Conservation (phyloP, 2,329 filamentous ascomycete genomes). For the Rutstroemia sp. region DNA sequence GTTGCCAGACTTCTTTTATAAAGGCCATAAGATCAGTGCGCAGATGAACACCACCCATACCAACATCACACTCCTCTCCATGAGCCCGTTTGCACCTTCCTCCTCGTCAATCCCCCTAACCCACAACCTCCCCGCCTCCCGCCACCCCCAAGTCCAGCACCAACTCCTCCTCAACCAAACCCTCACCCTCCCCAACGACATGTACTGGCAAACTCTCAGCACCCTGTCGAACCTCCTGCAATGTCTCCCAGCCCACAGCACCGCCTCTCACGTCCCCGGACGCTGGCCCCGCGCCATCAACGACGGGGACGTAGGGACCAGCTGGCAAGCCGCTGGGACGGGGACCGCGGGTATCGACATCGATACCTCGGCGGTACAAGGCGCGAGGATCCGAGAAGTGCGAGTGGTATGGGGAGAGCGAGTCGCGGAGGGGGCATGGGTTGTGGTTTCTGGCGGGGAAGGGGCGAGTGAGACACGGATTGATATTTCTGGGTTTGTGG, state of each 20-base stretch:
- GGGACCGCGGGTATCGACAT: background rate
- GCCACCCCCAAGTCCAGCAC: slow-evolving; percentile 29
- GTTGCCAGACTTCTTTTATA: slow-evolving; percentile 20
- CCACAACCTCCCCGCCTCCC: slow-evolving; percentile 35
- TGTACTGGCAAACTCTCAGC: slow-evolving; percentile 40
- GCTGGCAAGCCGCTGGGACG: slow-evolving; percentile 48
- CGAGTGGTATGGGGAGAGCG: background rate
- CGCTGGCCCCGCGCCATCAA: slow-evolving; percentile 58
- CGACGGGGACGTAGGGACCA: slow-evolving; percentile 56
- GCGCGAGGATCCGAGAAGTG: background rate
- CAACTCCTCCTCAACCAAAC: slow-evolving; percentile 38
- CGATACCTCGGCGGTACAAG: background rate
- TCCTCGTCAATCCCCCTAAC: slow-evolving; percentile 36
- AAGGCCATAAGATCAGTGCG: slow-evolving; percentile 7
- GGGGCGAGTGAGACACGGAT: background rate
- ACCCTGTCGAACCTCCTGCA: slow-evolving; percentile 51
- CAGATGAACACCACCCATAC: slow-evolving; percentile 38
- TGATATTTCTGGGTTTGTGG: background rate
- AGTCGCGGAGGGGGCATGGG: background rate
- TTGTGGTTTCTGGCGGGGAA: background rate
- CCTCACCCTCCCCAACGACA: slow-evolving; percentile 46
- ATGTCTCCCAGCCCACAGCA: slow-evolving; percentile 43
- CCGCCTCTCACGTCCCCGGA: slow-evolving; percentile 42
- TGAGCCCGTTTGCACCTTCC: slow-evolving; percentile 25
- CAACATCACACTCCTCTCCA: slow-evolving; percentile 35